Conservation (phyloP, 345 rosid species). For the Jatropha curcas region DNA sequence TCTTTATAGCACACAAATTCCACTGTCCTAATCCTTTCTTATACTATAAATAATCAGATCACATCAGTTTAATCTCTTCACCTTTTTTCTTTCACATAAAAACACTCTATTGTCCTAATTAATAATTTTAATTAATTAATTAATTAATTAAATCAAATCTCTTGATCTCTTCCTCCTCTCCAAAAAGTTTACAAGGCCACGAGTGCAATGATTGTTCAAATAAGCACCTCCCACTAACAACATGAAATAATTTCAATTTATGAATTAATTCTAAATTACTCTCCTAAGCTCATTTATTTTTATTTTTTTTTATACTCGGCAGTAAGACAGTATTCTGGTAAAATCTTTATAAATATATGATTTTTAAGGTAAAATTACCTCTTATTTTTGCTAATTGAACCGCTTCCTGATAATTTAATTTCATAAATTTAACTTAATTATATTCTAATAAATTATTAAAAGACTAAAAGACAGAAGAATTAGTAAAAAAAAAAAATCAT, state of each 20-base stretch:
- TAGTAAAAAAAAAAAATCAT: conserved; percentile 14
- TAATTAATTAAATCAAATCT: conserved; percentile 28
- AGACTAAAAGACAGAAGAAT: not conserved
- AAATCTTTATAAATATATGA: no score
- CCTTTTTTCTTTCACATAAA: conserved; percentile 8
- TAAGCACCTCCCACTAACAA: conserved; percentile 46
- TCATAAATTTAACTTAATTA: no score
- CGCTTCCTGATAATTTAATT: no score
- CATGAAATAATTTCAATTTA: conserved; percentile 1
- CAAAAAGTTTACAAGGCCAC: conserved; percentile 43
- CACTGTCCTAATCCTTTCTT: conserved; percentile 12
- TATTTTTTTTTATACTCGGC: no score
- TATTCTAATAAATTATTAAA: no score
- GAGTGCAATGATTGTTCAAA: conserved; percentile 52
- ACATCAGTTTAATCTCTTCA: conserved; percentile 5
- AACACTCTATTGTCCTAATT: conserved; percentile 24
- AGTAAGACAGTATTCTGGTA: no score
- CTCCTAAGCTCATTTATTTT: no score
- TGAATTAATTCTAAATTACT: no score
- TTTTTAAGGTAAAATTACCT: no score
- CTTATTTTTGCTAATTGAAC: no score
- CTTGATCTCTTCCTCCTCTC: not conserved
- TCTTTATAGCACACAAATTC: conserved; percentile 20
- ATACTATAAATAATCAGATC: conserved; percentile 4
- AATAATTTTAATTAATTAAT: no score